Conservation (phyloP, 768 basidiomycete genomes). For the Phylloporus scabripes region DNA sequence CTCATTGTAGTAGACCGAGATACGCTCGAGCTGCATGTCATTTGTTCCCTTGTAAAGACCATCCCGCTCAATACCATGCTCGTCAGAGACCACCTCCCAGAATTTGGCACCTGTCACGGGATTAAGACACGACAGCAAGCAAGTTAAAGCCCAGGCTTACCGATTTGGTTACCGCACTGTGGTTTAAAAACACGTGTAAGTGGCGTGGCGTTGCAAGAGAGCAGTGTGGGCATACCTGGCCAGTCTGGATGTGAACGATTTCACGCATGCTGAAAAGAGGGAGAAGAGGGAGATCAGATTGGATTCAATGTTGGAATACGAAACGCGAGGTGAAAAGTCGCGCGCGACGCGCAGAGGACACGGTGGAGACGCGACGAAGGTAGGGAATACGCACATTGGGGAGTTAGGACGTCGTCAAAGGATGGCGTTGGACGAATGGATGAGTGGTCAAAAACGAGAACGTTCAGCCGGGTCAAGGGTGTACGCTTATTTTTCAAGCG, state of each 20-base stretch:
- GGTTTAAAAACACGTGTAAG: constrained; percentile 29
- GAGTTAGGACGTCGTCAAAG: constrained; percentile 22
- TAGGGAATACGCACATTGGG: constrained; percentile 29
- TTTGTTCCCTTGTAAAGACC: constrained; percentile 91
- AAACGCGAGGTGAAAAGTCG: constrained; percentile 7
- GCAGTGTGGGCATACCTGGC: constrained; percentile 61
- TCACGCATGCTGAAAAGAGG: constrained; percentile 79
- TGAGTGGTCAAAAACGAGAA: constrained; percentile 34
- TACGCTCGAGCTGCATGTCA: constrained; percentile 95
- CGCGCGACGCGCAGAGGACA: constrained; percentile 28
- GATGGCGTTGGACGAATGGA: constrained; percentile 30
- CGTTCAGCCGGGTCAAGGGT: constrained; percentile 33
- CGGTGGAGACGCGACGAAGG: constrained; percentile 13
- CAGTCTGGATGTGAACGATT: constrained; percentile 99
- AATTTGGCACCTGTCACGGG: constrained; percentile 72
- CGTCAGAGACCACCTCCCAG: constrained; percentile 98
- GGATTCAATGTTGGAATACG: neutral
- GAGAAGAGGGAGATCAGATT: constrained; percentile 27
- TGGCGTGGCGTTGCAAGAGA: constrained; percentile 5
- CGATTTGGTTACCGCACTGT: constrained; percentile 99
- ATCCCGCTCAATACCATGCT: constrained; percentile 94
- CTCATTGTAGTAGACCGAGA: constrained; percentile 98
- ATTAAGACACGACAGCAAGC: constrained; percentile 15
- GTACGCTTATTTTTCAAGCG: constrained; percentile 35
- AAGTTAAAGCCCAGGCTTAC: constrained; percentile 42